These are phyloP conservation scores for Pinus tabuliformis DNA, from an alignment of 75 land plant species.

Conservation along the genomic window DNA sequence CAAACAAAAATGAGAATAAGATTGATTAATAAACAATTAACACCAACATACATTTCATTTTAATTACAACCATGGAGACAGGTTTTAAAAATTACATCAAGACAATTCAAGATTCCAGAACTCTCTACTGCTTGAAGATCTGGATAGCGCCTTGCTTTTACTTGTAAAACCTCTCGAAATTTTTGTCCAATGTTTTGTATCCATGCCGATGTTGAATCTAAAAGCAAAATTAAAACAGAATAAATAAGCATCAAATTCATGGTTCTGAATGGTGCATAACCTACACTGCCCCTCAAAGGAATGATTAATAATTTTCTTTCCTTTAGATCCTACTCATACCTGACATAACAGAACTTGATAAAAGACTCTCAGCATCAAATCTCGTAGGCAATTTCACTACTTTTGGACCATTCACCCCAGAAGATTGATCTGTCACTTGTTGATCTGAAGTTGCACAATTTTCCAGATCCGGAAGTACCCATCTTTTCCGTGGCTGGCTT, in stretches of 20 bases:
- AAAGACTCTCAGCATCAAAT: constrained; percentile 9
- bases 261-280: neutral
- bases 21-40: neutral
- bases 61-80: neutral
- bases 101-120: constrained; percentile 51
- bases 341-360: constrained; percentile 17
- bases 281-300: neutral
- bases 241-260: constrained; percentile 17
- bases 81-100: neutral
- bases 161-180: constrained; percentile 85
- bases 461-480: constrained; percentile 16
- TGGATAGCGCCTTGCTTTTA: constrained; percentile 64
- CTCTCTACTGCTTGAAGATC: constrained; percentile 61
- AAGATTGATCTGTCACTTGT: neutral
- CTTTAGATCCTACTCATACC: constrained; percentile 9
- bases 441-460: neutral
- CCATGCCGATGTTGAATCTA: constrained; percentile 39
- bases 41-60: neutral
- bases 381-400: neutral
- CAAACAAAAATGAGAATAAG: constrained; percentile 1
- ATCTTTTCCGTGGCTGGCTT: constrained; percentile 20
- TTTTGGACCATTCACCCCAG: neutral
- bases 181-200: constrained; percentile 64
- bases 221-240: neutral
- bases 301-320: neutral